These are phyloP conservation scores for Peltaster fructicola DNA, from an alignment of 2,329 filamentous ascomycete genomes.

Conservation along the genomic window DNA sequence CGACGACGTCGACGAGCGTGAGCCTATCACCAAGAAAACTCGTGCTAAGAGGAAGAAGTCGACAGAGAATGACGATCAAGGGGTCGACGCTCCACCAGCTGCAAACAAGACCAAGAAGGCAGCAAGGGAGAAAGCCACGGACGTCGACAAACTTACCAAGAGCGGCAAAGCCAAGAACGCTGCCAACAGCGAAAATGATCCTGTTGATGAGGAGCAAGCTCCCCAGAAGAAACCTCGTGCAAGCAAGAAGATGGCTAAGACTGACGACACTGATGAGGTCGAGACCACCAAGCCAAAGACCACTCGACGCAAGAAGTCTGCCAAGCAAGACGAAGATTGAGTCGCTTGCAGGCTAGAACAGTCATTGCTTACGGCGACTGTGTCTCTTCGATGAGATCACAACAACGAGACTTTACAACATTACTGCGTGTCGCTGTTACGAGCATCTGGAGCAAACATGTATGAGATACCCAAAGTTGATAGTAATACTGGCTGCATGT, in stretches of 20 bases:
- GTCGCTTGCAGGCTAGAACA: conserved; percentile 15
- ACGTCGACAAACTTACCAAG: conserved; percentile 15
- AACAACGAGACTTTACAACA: too few species aligned
- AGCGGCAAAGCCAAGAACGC: conserved; percentile 6
- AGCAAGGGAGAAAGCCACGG: conserved; percentile 10
- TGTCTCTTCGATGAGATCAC: too few species aligned
- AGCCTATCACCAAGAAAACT: conserved; percentile 2
- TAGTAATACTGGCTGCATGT: too few species aligned
- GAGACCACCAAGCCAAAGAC: conserved; percentile 1
- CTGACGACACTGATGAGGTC: conserved; percentile 13
- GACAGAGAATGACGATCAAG: too few species aligned
- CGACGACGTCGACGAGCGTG: conserved; percentile 3
- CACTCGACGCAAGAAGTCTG: conserved; percentile 1
- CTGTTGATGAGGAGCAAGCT: conserved; percentile 3
- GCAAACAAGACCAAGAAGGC: conserved; percentile 4
- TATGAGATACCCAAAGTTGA: too few species aligned
- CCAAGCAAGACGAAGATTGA: conserved; percentile 8
- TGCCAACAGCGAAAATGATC: conserved; percentile 14
- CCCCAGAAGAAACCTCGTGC: conserved; percentile 15
- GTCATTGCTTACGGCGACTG: too few species aligned
- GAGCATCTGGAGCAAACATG: too few species aligned
- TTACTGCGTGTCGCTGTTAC: too few species aligned
- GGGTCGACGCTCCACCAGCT: too few species aligned
- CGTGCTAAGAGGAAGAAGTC: conserved; percentile 5
- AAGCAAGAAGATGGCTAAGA: conserved; percentile 22